Percentiles rank a stretch among this genome's conserved stretches.
phyloP scores from a whole-genome alignment of 106 monocot genomes.

The Apostasia shenzhenica region DNA sequence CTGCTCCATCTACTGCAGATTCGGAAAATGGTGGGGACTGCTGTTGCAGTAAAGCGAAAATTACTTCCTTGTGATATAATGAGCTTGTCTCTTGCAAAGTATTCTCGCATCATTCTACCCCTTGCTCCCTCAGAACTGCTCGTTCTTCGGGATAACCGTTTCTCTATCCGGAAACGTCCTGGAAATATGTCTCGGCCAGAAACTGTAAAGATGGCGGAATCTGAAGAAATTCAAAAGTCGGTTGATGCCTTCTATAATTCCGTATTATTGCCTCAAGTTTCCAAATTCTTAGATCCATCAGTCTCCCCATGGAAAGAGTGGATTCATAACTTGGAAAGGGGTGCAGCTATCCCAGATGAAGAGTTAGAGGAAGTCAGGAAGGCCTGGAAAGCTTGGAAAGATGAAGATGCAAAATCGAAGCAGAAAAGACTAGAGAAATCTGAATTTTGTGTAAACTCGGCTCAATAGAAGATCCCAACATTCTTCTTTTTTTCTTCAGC shows the following conservation, averaged over 20 bases:
- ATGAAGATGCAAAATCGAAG: conserved; percentile 11
- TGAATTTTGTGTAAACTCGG: too few species aligned
- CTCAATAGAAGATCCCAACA: too few species aligned
- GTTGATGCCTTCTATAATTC: conserved; percentile 56
- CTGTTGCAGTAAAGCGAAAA: conserved; percentile 73
- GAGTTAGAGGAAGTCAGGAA: conserved; percentile 62
- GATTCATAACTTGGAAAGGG: conserved; percentile 53
- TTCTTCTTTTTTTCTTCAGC: too few species aligned
- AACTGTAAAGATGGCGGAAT: conserved; percentile 50
- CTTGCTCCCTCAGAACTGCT: conserved; percentile 83
- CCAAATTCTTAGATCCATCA: conserved; percentile 70
- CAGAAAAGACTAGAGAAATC: neutral
- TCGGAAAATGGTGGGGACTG: conserved; percentile 94
- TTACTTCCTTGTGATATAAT: conserved; percentile 70
- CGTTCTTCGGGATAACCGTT: conserved; percentile 51
- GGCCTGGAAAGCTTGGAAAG: conserved; percentile 61
- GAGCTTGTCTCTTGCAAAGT: conserved; percentile 69
- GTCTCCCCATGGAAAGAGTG: conserved; percentile 73
- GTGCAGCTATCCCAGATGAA: conserved; percentile 49
- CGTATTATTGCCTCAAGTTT: conserved; percentile 51
- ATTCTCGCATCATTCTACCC: conserved; percentile 74
- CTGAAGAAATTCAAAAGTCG: conserved; percentile 40
- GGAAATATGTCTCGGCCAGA: conserved; percentile 49
- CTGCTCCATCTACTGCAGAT: conserved; percentile 35
- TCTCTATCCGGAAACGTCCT: conserved; percentile 28